These are phyloP conservation scores for Fomitopsis pulvina DNA, from an alignment of 768 basidiomycete genomes.

Conservation along the genomic window DNA sequence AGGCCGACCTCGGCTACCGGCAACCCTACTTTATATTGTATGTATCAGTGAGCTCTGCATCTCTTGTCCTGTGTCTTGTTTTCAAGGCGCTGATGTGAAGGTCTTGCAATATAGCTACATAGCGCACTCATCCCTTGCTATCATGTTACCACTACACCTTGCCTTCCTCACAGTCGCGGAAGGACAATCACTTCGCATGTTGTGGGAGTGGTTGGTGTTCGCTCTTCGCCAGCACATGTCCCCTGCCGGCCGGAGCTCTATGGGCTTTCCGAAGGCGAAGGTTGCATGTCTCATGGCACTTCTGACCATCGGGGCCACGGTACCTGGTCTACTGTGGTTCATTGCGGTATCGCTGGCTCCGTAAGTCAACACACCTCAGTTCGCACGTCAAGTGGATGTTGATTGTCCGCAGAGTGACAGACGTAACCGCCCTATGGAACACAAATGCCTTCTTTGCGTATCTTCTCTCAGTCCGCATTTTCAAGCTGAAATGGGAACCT, in stretches of 20 bases:
- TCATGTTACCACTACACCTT: slow-evolving; percentile 82
- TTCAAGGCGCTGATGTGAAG: neutral
- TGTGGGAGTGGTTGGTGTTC: slow-evolving; percentile 45
- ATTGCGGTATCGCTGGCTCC: slow-evolving; percentile 60
- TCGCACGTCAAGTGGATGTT: neutral
- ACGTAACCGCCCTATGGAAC: slow-evolving; percentile 81
- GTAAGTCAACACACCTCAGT: slow-evolving; percentile 38
- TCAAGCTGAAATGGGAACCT: slow-evolving; percentile 55
- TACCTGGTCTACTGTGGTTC: slow-evolving; percentile 73
- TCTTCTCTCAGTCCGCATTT: slow-evolving; percentile 70
- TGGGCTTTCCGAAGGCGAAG: slow-evolving; percentile 24
- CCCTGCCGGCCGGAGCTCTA: neutral
- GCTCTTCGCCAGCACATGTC: slow-evolving; percentile 34
- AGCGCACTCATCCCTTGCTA: slow-evolving; percentile 74
- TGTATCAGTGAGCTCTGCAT: slow-evolving; percentile 27
- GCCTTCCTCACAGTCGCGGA: slow-evolving; percentile 51
- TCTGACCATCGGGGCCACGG: slow-evolving; percentile 52
- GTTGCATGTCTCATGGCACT: slow-evolving; percentile 27
- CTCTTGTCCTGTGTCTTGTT: neutral
- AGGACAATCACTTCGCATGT: slow-evolving; percentile 37
- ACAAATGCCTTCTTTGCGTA: slow-evolving; percentile 91
- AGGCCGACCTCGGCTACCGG: slow-evolving; percentile 66
- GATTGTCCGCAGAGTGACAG: slow-evolving; percentile 50
- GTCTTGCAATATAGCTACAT: slow-evolving; percentile 53
- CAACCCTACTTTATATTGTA: slow-evolving; percentile 92